Base-by-base conservation (phyloP, 805 yeast genomes). In the Ogataea pignaliae region DNA sequence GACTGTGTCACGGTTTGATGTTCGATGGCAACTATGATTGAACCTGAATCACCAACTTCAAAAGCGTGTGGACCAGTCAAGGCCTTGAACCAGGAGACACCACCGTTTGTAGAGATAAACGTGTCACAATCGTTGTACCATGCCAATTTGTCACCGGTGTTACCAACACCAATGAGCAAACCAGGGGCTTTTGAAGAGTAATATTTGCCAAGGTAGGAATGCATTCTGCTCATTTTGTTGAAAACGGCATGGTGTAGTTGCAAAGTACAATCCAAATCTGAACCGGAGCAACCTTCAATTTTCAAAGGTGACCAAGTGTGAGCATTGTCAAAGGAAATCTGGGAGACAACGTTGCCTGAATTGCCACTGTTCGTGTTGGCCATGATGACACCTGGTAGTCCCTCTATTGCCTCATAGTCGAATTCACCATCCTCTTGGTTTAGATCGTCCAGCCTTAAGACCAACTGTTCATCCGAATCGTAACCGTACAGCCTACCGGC, bases 41-140 rank as follows among this genome's bases (percentile, higher is more conserved):
- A 81, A 14, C 93, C 95, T 44, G 73, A 78, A 59, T 85, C 90
- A 39, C 89, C 91, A 60, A 78, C 75, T 3, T 76, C 73, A 44
- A 73, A 75, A 3, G 68, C 38, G 40, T 78, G 72, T 2, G 85
- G 76, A 39, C 75, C 79, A n/a, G 73, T 71, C n/a, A 81, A 53
- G 2, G 80, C 73, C 41, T 64, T 55, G 15, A 63, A 58, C 93
- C 93, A 86, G 1, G 79, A 63, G 13, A 66, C 54, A 34, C 93
- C 93, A 34, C 87, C 87, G 62, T 85, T 85, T 37, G 79, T 65
- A 0, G 91, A 82, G 7, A 84, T 59, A 59, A 68, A 86, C 2
- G 88, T 76, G 40, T 66, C 65, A 35, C 70, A 57, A 13, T 62
- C 54, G 3, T 54, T 62, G 37, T 58, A 60, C 1, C 56, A 42